phyloP scores from a whole-genome alignment of 768 basidiomycete species.

The Chalciporus chontae region DNA sequence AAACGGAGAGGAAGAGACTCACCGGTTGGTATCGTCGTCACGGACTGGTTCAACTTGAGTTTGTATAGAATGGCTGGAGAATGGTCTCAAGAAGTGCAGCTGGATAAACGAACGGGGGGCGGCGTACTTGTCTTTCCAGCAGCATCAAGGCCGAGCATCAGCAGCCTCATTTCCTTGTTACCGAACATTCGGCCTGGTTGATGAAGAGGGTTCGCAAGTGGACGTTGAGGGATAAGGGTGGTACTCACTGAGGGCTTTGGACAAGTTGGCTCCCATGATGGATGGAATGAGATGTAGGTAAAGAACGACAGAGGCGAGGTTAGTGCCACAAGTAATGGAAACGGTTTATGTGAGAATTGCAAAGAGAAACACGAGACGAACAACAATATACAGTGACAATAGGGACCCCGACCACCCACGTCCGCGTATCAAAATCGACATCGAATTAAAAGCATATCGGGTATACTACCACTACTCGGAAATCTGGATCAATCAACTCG shows the following conservation, averaged over 20 bases:
- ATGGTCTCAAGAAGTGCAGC: constrained; percentile 1
- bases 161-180: constrained; percentile 97
- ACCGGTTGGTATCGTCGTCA: constrained; percentile 98
- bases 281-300: constrained; percentile 33
- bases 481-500: constrained; percentile 8
- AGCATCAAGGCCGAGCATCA: constrained; percentile 97
- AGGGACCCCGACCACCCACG: constrained; percentile 29
- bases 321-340: constrained; percentile 30
- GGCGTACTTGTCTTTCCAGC: constrained; percentile 96
- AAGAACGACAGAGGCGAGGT: constrained; percentile 56
- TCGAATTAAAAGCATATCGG: neutral
- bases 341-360: constrained; percentile 23
- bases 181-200: constrained; percentile 84
- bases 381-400: constrained; percentile 8
- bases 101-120: neutral
- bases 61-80: constrained; percentile 94
- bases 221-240: accelerated
- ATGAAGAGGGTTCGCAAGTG: constrained; percentile 8
- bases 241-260: constrained; percentile 70
- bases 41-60: constrained; percentile 97
- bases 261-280: constrained; percentile 83
- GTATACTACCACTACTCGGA: constrained; percentile 7
- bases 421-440: neutral
- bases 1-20: constrained; percentile 2
- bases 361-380: neutral